Conservation (phyloP, 257 asterid genomes). For the Echium plantagineum region DNA sequence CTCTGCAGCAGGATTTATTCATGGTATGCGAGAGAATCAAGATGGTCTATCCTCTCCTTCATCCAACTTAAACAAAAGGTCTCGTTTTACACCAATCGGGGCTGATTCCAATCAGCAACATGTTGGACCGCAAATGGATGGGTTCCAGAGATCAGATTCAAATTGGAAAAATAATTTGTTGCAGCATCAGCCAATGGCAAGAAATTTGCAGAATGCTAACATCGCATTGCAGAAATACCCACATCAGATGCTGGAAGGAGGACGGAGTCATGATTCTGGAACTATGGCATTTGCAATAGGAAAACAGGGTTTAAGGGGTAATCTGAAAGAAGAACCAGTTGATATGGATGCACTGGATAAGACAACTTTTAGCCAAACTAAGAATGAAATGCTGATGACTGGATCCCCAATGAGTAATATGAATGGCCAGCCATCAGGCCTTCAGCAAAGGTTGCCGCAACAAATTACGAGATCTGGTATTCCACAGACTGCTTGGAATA, state of each 20-base stretch:
- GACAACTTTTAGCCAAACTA: conserved; percentile 34
- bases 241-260: conserved; percentile 61
- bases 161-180: conserved; percentile 77
- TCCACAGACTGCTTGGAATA: conserved; percentile 73
- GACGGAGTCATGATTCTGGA: conserved; percentile 57
- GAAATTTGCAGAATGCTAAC: conserved; percentile 54
- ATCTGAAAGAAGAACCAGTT: conserved; percentile 81
- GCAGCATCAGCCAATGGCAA: conserved; percentile 54
- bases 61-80: conserved; percentile 46
- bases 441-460: conserved; percentile 63
- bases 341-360: conserved; percentile 68
- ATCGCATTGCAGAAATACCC: conserved; percentile 58
- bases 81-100: conserved; percentile 36
- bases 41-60: conserved; percentile 61
- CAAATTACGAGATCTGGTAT: conserved; percentile 53
- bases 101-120: conserved; percentile 46
- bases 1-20: conserved; percentile 35
- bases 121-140: conserved; percentile 49
- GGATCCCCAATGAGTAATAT: conserved; percentile 44
- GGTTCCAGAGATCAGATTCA: conserved; percentile 55
- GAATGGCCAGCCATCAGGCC: conserved; percentile 54
- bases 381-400: conserved; percentile 34
- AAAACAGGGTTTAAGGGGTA: conserved; percentile 68
- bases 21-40: conserved; percentile 64
- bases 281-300: conserved; percentile 46